These are phyloP conservation scores for Kwoniella dendrophila DNA, from an alignment of 768 basidiomycete genomes.

Conservation along the genomic window DNA sequence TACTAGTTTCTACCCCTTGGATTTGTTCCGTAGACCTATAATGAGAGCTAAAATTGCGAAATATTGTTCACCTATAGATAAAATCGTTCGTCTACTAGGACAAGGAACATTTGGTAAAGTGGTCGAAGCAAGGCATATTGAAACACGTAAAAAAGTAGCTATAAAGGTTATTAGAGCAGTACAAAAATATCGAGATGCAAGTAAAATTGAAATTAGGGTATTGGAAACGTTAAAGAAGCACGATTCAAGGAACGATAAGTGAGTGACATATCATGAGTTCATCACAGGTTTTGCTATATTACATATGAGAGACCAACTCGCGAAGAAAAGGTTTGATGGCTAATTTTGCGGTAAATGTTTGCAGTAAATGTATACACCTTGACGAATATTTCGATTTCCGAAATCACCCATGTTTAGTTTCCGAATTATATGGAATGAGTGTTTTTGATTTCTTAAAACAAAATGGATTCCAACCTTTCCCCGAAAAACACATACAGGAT, in stretches of 20 bases:
- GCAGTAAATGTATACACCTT: conserved; percentile 96
- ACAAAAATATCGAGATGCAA: conserved; percentile 97
- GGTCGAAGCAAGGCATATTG: conserved; percentile 82
- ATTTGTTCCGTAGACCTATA: conserved; percentile 17
- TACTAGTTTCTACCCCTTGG: background rate
- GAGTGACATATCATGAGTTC: conserved; percentile 54
- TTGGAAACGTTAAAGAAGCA: conserved; percentile 84
- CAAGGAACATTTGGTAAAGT: conserved; percentile 99
- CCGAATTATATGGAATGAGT: conserved; percentile 92
- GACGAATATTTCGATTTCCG: conserved; percentile 93
- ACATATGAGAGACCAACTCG: conserved; percentile 16
- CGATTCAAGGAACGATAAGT: conserved; percentile 88
- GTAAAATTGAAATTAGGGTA: conserved; percentile 96
- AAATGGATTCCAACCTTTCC: conserved; percentile 94
- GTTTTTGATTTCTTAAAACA: conserved; percentile 99
- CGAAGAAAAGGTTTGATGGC: conserved; percentile 29
- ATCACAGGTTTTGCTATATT: no score
- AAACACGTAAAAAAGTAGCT: conserved; percentile 76
- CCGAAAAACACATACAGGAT: conserved; percentile 91
- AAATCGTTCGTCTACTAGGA: conserved; percentile 83
- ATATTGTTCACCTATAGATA: conserved; percentile 63
- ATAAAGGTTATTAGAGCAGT: conserved; percentile 99
- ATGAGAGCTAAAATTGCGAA: conserved; percentile 18
- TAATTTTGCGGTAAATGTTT: conserved; percentile 2
- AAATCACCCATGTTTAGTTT: conserved; percentile 96